Base-by-base conservation (phyloP, 148 eudicot species). In the Vaccinium macrocarpon region DNA sequence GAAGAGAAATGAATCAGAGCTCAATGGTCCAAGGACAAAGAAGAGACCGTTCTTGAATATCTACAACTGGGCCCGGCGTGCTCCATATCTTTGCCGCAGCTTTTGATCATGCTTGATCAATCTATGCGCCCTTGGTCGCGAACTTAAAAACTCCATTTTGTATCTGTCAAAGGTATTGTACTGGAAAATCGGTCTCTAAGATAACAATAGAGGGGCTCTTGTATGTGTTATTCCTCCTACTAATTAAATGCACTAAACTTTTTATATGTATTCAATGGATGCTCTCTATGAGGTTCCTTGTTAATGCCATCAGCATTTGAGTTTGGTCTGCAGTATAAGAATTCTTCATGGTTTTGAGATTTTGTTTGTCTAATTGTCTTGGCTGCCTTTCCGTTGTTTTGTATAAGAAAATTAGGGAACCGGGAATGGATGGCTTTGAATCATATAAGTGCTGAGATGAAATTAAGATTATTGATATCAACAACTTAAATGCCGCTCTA, bases 1-100 rank as follows among this genome's bases (percentile, higher is more conserved):
- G 82, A 79, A 88, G 81, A 88, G 78, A 78, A 86, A 83, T 16
- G 90, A 88, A 29, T 15, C 78, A 3, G 81, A 80, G 49, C 66
- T 64, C 4, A 2, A 59, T 12, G 38, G n/a, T 50, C 38, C 84
- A 1, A 38, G 82, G 64, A 14, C 73, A 6, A 75, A 50, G 14
- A 81, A 77, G 68, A 50, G 64, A 13, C 81, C 18, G 25, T 46
- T 51, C 10, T 74, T 82, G 84, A 57, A 76, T 8, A 35, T 86
- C 49, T 46, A 29, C 23, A 35, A 51, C 10, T 88, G 90, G 88
- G 72, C 88, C 3, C 81, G 78, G 84, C 48, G 84, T 8, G 78
- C 81, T 78, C 81, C 90, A 21, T 77, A 81, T 15, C 13, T 75
- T 27, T 75, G 89, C 79, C 79, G 81, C 82, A 68, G 59, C 76